phyloP scores from a whole-genome alignment of 2,329 filamentous ascomycete genomes.

The Fusarium irregulare region DNA sequence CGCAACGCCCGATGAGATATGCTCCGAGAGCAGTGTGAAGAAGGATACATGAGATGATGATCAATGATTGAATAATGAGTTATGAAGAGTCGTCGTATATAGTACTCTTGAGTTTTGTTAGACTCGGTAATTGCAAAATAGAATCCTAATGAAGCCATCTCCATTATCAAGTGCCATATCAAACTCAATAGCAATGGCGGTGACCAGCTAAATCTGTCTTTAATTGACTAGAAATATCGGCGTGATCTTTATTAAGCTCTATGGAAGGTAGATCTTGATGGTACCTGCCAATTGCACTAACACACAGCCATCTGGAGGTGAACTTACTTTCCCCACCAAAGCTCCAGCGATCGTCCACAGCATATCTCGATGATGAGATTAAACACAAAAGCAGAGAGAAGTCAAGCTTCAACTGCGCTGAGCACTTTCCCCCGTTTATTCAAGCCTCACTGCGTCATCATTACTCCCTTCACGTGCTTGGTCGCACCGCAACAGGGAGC shows the following conservation, averaged over 20 bases:
- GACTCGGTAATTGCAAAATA: neutral
- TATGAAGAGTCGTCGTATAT: neutral
- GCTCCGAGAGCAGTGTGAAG: neutral
- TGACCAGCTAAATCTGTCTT: neutral
- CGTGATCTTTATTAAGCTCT: neutral
- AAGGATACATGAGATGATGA: slow-evolving; percentile 29
- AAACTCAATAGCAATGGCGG: neutral
- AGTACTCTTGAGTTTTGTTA: neutral
- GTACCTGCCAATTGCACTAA: slow-evolving; percentile 13
- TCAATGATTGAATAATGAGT: slow-evolving; percentile 20
- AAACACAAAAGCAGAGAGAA: slow-evolving; percentile 9
- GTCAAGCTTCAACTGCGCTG: slow-evolving; percentile 1
- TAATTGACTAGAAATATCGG: neutral
- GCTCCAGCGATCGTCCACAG: slow-evolving; percentile 26
- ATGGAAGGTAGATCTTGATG: slow-evolving; percentile 2
- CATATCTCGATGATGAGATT: slow-evolving; percentile 35
- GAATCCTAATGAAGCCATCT: neutral
- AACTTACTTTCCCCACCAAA: slow-evolving; percentile 18
- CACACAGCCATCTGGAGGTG: slow-evolving; percentile 1
- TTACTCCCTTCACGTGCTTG: slow-evolving; percentile 40
- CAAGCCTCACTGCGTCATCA: slow-evolving; percentile 44
- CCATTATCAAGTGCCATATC: neutral
- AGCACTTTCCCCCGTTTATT: slow-evolving; percentile 16
- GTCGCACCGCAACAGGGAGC: slow-evolving; percentile 36
- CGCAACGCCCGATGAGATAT: slow-evolving; percentile 3